Conservation (phyloP, 1,284 basidiomycete species). For the Cryptococcus deneoformans region DNA sequence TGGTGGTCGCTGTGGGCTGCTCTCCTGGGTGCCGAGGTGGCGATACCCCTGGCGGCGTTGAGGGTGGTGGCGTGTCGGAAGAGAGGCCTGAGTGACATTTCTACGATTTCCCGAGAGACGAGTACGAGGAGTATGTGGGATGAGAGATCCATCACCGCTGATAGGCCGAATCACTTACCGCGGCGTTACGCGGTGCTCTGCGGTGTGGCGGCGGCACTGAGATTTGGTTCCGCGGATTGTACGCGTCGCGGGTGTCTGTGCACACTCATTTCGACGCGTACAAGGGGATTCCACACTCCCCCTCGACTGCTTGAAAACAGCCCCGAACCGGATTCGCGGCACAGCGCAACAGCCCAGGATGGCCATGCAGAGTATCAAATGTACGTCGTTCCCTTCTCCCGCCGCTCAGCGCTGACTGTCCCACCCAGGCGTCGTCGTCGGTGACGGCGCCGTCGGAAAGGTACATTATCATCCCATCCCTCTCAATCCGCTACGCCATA, state of each 20-base stretch:
- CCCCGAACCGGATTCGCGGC: too few species aligned
- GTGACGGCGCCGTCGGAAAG: slow-evolving; percentile 99
- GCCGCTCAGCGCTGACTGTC: not conserved
- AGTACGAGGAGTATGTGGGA: too few species aligned
- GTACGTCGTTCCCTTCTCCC: slow-evolving; percentile 11
- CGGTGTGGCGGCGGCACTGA: too few species aligned
- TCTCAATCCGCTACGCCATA: not conserved
- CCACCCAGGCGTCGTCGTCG: slow-evolving; percentile 73
- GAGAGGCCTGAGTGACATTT: not conserved
- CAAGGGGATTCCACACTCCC: too few species aligned
- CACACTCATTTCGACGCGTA: too few species aligned
- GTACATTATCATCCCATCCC: slow-evolving; percentile 54
- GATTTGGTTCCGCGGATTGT: too few species aligned
- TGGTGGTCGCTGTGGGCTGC: slow-evolving; percentile 21
- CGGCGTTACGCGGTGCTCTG: too few species aligned
- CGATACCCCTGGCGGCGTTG: slow-evolving; percentile 19
- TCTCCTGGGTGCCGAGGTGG: slow-evolving; percentile 16
- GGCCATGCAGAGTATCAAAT: slow-evolving; percentile 30
- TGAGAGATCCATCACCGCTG: too few species aligned
- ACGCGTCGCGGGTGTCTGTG: too few species aligned
- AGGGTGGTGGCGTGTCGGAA: slow-evolving; percentile 11
- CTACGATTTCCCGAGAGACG: not conserved
- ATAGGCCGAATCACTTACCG: too few species aligned
- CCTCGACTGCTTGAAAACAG: too few species aligned
- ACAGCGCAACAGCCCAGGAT: not conserved